phyloP scores from a whole-genome alignment of 2,329 filamentous ascomycete species.

The Exophiala sideris region DNA sequence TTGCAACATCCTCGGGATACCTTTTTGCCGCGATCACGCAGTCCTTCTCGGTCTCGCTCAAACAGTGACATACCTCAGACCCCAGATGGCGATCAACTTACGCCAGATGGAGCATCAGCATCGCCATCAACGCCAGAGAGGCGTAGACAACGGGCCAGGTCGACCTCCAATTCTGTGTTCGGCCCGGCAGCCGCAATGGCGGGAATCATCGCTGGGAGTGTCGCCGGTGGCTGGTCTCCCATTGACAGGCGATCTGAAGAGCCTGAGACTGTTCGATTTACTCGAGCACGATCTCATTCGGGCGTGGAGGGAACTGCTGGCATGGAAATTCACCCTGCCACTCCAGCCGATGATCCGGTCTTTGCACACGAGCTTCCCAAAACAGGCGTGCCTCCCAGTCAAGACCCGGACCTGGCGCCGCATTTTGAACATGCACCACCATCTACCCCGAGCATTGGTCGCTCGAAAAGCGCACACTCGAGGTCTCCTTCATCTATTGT shows the following conservation, averaged over 20 bases:
- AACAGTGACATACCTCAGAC: conserved; percentile 43
- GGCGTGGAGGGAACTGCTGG: conserved; percentile 41
- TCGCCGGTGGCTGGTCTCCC: conserved; percentile 60
- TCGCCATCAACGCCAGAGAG: conserved; percentile 55
- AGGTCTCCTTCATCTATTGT: conserved; percentile 15
- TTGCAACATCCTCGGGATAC: conserved; percentile 58
- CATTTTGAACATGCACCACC: conserved; percentile 42
- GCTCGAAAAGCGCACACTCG: conserved; percentile 22
- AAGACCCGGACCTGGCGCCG: conserved; percentile 45
- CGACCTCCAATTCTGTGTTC: conserved; percentile 57
- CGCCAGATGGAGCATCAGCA: conserved; percentile 36
- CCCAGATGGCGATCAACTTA: conserved; percentile 37
- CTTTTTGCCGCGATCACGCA: conserved; percentile 36
- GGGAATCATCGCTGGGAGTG: conserved; percentile 62
- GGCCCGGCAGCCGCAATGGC: conserved; percentile 63
- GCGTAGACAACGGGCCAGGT: conserved; percentile 49
- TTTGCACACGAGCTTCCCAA: conserved; percentile 36
- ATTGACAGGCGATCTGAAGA: conserved; percentile 47
- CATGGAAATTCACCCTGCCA: conserved; percentile 48
- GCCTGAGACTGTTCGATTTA: conserved; percentile 38
- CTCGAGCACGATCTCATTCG: conserved; percentile 35
- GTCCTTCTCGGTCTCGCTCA: conserved; percentile 37
- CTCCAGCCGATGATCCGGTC: conserved; percentile 44
- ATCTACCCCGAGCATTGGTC: conserved; percentile 15
- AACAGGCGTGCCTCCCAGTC: conserved; percentile 43